Evolutionary conservation across 2,329 filamentous ascomycete species (phyloP).

Genomic region (Phyllosticta citribraziliensis): DNA sequence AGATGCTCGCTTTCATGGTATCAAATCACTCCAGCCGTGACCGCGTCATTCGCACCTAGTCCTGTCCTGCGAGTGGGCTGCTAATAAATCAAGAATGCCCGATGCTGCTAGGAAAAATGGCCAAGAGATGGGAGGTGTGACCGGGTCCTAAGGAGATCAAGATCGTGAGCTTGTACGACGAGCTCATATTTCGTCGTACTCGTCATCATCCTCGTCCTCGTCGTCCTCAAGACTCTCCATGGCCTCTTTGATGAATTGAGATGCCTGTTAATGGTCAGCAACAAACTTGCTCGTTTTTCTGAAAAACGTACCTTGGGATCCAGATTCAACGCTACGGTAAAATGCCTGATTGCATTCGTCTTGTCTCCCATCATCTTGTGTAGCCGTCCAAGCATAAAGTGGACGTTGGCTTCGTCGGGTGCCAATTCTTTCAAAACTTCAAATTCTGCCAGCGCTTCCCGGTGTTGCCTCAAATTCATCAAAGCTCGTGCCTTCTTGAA

Average conservation of each 20-base stretch:
- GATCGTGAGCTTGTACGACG: neutral
- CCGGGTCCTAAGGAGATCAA: neutral
- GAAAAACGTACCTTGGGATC: conserved; percentile 71
- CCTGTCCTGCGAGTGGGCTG: neutral
- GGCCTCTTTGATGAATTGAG: conserved; percentile 88
- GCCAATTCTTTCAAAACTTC: conserved; percentile 83
- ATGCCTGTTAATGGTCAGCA: conserved; percentile 51
- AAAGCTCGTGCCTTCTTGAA: conserved; percentile 89
- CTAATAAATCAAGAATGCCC: neutral
- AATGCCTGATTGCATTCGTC: conserved; percentile 77
- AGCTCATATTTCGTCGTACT: conserved; percentile 18
- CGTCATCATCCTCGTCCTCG: conserved; percentile 46
- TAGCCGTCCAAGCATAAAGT: conserved; percentile 80
- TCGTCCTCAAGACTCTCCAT: conserved; percentile 87
- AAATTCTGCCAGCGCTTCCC: conserved; percentile 70
- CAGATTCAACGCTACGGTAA: conserved; percentile 87
- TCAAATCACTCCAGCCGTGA: neutral
- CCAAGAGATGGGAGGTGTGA: neutral
- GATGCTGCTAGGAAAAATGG: neutral
- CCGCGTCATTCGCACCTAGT: neutral
- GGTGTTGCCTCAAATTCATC: conserved; percentile 60
- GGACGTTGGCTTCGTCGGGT: conserved; percentile 90
- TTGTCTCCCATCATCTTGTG: conserved; percentile 51
- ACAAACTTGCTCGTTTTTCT: neutral
- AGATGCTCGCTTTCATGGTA: conserved; percentile 4